phyloP scores from a whole-genome alignment of 352 stramenopile species.

The Pythium oligandrum region DNA sequence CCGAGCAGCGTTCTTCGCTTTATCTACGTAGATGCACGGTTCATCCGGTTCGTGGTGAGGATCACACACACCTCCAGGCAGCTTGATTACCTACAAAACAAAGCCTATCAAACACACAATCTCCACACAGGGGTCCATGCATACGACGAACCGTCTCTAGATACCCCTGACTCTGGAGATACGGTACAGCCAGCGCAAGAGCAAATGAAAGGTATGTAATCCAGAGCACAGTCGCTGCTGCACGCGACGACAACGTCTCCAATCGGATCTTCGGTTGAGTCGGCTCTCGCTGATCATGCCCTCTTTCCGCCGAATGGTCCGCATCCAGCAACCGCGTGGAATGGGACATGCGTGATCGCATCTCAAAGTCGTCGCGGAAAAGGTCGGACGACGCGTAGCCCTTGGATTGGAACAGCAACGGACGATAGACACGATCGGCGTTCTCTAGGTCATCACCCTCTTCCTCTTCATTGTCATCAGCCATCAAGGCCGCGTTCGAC shows the following conservation, averaged over 20 bases:
- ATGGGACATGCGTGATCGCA: constrained; percentile 53
- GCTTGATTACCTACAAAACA: constrained; percentile 29
- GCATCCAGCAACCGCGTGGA: constrained; percentile 21
- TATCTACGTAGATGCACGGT: constrained; percentile 74
- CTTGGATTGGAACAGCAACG: constrained; percentile 72
- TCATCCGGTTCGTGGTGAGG: constrained; percentile 11
- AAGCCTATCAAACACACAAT: not conserved
- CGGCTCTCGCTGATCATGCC: constrained; percentile 6
- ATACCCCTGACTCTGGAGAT: constrained; percentile 74
- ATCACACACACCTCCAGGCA: constrained; percentile 55
- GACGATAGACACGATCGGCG: constrained; percentile 51
- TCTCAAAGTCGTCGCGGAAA: constrained; percentile 75
- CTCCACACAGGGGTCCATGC: too few species aligned
- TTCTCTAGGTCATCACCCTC: constrained; percentile 27
- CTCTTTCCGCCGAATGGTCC: constrained; percentile 7
- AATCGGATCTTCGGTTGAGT: constrained; percentile 61
- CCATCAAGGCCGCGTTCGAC: constrained; percentile 12
- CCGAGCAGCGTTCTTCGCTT: constrained; percentile 31
- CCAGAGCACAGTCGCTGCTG: constrained; percentile 64
- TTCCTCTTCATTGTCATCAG: constrained; percentile 12
- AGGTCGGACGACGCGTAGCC: constrained; percentile 81
- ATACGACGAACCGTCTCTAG: constrained; percentile 42
- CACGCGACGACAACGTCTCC: constrained; percentile 72
- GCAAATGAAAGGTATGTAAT: constrained; percentile 77
- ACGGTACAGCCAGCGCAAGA: constrained; percentile 60